Evolutionary conservation across 495 filamentous ascomycete genomes (phyloP), one percentile per base, ranked within the genome.

Genomic region (Daldinia vernicosa): DNA sequence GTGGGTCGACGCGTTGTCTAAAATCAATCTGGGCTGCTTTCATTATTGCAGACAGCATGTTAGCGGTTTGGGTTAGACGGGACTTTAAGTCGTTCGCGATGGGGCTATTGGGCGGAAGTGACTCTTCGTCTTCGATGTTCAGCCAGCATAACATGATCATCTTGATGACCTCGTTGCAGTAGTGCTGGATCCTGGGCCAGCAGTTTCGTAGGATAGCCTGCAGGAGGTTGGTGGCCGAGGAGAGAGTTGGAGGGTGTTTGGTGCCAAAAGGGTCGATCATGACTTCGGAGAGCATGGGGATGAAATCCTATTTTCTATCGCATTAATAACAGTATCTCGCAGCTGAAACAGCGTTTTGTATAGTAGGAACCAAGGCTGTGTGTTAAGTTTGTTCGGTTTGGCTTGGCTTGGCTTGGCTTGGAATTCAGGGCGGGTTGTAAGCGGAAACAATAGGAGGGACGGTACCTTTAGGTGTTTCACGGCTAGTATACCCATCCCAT

Each of bases 391-490:
- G 12, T 35, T 27, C 4, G 26, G n/a, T n/a, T n/a, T n/a, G n/a
- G n/a, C n/a, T n/a, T n/a, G n/a, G n/a, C n/a, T 19, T 45, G 40
- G 43, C 9, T 47, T 47, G 43, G 17, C 8, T 24, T 47, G 43
- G 33, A 14, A 12, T 47, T 47, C 11, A 5, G 43, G 11, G 22
- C 39, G 39, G 52, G 45, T 26, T 26, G 15, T 40, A 27, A 14
- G n/a, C 35, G 45, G n/a, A 15, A 17, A 30, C 22, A 47, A 22
- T 47, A 24, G 43, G 19, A 22, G 9, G 17, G 17, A 47, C 19
- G 6, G 35, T 77, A 86, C 87, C 80, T 89, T 87, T 15, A 98
- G 85, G 75, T 97, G 91, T 71, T 92, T 92, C 7, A 89, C 90
- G 2, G 87, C 82, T 74, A 89, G 84, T 40, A 96, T 85, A 15